Evolutionary conservation across 1,284 basidiomycete genomes (phyloP).

Genomic region (Boletellus deceptivus): DNA sequence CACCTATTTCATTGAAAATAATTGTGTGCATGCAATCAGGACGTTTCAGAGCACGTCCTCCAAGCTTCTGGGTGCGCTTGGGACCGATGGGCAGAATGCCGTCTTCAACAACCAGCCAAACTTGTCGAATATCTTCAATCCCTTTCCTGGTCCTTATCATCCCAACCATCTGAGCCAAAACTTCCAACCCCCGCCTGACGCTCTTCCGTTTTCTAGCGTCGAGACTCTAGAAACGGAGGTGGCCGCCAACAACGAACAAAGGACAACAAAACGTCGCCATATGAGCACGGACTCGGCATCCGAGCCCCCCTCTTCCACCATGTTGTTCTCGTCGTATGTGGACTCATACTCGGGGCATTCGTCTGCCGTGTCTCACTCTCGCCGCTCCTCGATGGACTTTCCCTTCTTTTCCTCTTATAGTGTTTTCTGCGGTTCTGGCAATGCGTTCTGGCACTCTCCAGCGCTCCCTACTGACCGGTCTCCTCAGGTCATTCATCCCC

Average conservation of each 20-base stretch:
- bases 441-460: constrained; percentile 71
- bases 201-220: constrained; percentile 46
- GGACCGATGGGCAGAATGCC: constrained; percentile 37
- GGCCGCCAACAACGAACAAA: constrained; percentile 19
- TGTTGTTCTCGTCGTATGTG: constrained; percentile 50
- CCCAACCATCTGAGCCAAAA: constrained; percentile 60
- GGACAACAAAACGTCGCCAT: constrained; percentile 61
- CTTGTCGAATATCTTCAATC: too few species aligned
- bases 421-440: too few species aligned
- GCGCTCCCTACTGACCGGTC: constrained; percentile 56
- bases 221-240: constrained; percentile 42
- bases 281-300: constrained; percentile 72
- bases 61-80: too few species aligned
- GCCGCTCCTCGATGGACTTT: too few species aligned
- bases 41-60: too few species aligned
- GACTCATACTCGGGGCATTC: constrained; percentile 41
- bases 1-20: not conserved
- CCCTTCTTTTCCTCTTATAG: too few species aligned
- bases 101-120: constrained; percentile 33
- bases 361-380: too few species aligned
- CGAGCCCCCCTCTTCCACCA: constrained; percentile 59
- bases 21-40: constrained; percentile 41
- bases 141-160: constrained; percentile 68
- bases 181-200: constrained; percentile 45
- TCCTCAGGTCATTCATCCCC: constrained; percentile 55